phyloP scores from a whole-genome alignment of 495 filamentous ascomycete genomes.

The Neurospora sp. region DNA sequence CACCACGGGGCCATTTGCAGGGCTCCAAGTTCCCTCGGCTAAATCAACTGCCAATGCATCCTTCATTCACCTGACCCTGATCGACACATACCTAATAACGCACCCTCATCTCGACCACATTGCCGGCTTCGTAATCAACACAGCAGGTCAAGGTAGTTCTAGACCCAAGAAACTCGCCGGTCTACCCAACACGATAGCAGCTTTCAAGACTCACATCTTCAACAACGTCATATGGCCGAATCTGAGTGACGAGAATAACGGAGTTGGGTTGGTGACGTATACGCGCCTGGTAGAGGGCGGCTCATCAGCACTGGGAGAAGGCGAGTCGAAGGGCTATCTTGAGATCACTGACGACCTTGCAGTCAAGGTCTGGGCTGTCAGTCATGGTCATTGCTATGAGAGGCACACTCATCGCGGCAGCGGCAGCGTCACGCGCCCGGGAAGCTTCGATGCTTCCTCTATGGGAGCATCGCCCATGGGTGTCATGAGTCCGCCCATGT shows the following conservation, averaged over 20 bases:
- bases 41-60: slow-evolving; percentile 66
- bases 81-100: slow-evolving; percentile 83
- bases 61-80: slow-evolving; percentile 62
- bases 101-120: slow-evolving; percentile 94
- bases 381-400: slow-evolving; percentile 80
- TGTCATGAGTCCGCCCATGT: not conserved
- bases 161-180: slow-evolving; percentile 76
- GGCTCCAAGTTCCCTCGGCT: slow-evolving; percentile 51
- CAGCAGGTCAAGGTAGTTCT: slow-evolving; percentile 63
- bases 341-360: slow-evolving; percentile 73
- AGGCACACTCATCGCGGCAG: slow-evolving; percentile 53
- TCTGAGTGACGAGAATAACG: slow-evolving; percentile 88
- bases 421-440: slow-evolving; percentile 27
- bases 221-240: slow-evolving; percentile 99
- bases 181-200: slow-evolving; percentile 72
- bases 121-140: slow-evolving; percentile 84
- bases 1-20: slow-evolving; percentile 56
- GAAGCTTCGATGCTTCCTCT: slow-evolving; percentile 24
- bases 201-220: slow-evolving; percentile 89
- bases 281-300: slow-evolving; percentile 82
- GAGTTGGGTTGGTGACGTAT: slow-evolving; percentile 85
- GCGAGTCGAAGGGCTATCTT: slow-evolving; percentile 67
- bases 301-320: slow-evolving; percentile 66
- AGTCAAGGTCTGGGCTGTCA: slow-evolving; percentile 69
- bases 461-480: slow-evolving; percentile 1